These are phyloP conservation scores for Hansenula lynferdii DNA, from an alignment of 1,139 yeast species.

Conservation along the genomic window DNA sequence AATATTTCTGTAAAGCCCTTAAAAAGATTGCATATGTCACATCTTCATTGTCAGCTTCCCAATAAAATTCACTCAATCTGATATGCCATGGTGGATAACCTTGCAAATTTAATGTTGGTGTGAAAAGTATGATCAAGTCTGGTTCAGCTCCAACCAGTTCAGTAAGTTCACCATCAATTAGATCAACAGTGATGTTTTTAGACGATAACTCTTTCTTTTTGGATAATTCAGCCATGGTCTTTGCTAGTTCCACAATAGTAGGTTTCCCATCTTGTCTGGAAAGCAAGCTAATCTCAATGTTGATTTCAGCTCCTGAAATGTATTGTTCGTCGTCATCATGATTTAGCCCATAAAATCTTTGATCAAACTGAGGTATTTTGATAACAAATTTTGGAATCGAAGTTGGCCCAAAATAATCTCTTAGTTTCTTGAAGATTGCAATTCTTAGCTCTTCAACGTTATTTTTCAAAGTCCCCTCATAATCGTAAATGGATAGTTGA, in stretches of 20 bases:
- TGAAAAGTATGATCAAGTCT: constrained; percentile 77
- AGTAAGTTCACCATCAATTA: constrained; percentile 69
- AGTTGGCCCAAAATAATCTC: constrained; percentile 70
- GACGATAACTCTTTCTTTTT: constrained; percentile 53
- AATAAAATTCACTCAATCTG: constrained; percentile 82
- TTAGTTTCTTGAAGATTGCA: constrained; percentile 55
- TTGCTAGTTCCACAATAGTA: constrained; percentile 83
- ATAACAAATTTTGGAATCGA: constrained; percentile 58
- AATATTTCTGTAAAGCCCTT: constrained; percentile 74
- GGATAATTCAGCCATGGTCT: constrained; percentile 78
- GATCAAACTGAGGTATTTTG: constrained; percentile 57
- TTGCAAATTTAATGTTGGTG: constrained; percentile 82
- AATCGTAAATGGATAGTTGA: constrained; percentile 71
- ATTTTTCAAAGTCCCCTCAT: constrained; percentile 60
- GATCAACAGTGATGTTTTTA: constrained; percentile 65
- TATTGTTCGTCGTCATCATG: constrained; percentile 29
- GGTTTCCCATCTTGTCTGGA: constrained; percentile 85
- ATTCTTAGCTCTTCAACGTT: constrained; percentile 54
- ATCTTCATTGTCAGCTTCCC: constrained; percentile 79
- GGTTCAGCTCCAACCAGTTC: constrained; percentile 88
- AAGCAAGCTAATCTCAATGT: constrained; percentile 61
- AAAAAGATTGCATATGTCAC: constrained; percentile 84
- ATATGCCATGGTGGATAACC: constrained; percentile 99
- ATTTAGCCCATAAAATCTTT: constrained; percentile 38
- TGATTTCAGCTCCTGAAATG: constrained; percentile 30